Conservation (phyloP, 495 filamentous ascomycete genomes). For the Cenococcum geophilum region DNA sequence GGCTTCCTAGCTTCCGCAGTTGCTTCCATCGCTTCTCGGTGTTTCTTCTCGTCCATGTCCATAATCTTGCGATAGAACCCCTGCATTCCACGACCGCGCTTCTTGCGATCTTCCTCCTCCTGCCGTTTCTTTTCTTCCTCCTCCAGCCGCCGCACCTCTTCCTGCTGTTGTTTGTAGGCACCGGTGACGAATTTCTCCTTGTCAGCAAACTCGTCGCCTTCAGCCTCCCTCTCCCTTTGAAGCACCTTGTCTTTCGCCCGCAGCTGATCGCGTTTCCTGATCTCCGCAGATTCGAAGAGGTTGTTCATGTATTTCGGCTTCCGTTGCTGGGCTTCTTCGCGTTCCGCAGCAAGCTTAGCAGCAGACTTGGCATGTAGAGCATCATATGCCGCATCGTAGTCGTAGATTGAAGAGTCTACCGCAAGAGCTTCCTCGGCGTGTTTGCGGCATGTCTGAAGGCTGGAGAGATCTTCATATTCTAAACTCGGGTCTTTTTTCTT, state of each 20-base stretch:
- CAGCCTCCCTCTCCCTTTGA: conserved; percentile 79
- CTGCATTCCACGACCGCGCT: conserved; percentile 70
- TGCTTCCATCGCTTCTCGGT: conserved; percentile 62
- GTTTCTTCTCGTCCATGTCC: conserved; percentile 66
- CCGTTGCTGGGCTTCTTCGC: conserved; percentile 45
- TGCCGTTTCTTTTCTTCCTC: conserved; percentile 72
- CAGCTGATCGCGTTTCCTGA: conserved; percentile 81
- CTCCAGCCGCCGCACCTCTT: conserved; percentile 68
- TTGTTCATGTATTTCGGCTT: conserved; percentile 79
- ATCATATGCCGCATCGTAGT: conserved; percentile 70
- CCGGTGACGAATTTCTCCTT: conserved; percentile 96
- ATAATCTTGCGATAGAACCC: conserved; percentile 82
- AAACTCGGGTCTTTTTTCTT: conserved; percentile 27
- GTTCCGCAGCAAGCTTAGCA: conserved; percentile 33
- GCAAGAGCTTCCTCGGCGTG: conserved; percentile 52
- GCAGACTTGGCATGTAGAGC: conserved; percentile 38
- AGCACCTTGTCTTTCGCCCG: conserved; percentile 84
- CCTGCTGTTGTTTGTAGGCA: conserved; percentile 93
- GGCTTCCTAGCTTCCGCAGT: conserved; percentile 46
- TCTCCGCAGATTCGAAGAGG: conserved; percentile 71
- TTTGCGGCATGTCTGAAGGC: conserved; percentile 49
- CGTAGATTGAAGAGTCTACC: conserved; percentile 64
- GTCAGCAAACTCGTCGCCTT: conserved; percentile 89
- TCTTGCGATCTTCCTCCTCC: conserved; percentile 58
- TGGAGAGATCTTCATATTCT: conserved; percentile 52